A percentile compares a stretch with the other conserved stretches of the same genome.
Evolutionary conservation across 768 basidiomycete genomes (phyloP).

Genomic region (Termitomyces bulborhizus): DNA sequence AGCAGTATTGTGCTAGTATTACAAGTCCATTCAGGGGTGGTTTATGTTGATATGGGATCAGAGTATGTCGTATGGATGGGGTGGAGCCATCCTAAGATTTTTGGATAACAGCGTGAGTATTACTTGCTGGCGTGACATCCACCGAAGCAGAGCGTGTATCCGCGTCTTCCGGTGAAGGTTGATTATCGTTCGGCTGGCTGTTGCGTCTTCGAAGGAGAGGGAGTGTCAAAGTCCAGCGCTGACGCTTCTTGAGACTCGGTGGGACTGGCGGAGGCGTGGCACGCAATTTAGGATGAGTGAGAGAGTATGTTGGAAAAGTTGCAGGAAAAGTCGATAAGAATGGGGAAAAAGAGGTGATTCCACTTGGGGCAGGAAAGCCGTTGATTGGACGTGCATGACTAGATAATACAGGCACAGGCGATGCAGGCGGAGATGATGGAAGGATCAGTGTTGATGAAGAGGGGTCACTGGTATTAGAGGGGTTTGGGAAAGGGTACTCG

Average conservation of each 20-base stretch:
- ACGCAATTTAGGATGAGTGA: constrained; percentile 20
- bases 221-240: constrained; percentile 17
- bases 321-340: constrained; percentile 4
- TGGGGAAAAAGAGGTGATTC: constrained; percentile 9
- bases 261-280: constrained; percentile 20
- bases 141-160: background rate
- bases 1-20: background rate
- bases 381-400: constrained; percentile 5
- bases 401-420: constrained; percentile 1
- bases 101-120: background rate
- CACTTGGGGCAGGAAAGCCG: constrained; percentile 11
- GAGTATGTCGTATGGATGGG: too few relatives aligned
- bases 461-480: background rate
- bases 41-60: background rate
- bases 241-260: constrained; percentile 22
- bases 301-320: constrained; percentile 10
- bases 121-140: background rate
- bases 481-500: constrained; percentile 25
- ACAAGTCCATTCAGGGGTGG: background rate
- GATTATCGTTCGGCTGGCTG: background rate
- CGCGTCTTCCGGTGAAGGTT: background rate
- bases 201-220: constrained; percentile 9
- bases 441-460: constrained; percentile 3
- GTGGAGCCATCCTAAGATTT: background rate
- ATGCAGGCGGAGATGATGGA: constrained; percentile 6